Percentiles rank a stretch among this genome's conserved stretches.
Evolutionary conservation across 768 basidiomycete genomes (phyloP).

Genomic region (Tulasnella sp.): DNA sequence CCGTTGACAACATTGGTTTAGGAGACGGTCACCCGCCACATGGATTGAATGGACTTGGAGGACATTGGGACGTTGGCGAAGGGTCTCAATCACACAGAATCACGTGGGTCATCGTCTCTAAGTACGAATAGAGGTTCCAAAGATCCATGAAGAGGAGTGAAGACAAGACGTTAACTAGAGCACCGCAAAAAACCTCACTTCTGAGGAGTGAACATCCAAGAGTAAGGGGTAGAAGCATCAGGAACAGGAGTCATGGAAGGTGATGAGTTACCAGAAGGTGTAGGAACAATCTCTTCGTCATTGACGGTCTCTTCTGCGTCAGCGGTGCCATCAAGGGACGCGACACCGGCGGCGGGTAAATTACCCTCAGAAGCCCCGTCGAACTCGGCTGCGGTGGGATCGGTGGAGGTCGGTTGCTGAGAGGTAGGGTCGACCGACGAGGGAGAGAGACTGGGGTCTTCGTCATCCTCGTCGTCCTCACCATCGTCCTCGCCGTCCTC

Average conservation of each 20-base stretch:
- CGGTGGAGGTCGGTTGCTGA: not conserved
- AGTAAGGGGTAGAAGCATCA: slow-evolving; percentile 6
- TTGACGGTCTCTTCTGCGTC: not conserved
- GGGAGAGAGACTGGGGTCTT: not conserved
- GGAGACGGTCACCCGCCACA: no score
- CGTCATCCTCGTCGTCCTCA: not conserved
- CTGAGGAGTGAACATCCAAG: slow-evolving; percentile 7
- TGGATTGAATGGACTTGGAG: no score
- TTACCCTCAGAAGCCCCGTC: not conserved
- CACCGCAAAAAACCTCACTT: not conserved
- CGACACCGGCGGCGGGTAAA: not conserved
- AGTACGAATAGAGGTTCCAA: not conserved
- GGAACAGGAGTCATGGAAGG: slow-evolving; percentile 11
- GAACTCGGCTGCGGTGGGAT: not conserved
- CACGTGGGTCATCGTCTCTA: not conserved
- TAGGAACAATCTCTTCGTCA: not conserved
- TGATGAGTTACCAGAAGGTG: not conserved
- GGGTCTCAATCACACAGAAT: not conserved
- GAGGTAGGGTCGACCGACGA: not conserved
- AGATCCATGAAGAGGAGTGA: not conserved
- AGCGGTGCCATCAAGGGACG: not conserved
- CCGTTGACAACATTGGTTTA: no score
- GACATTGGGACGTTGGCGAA: no score
- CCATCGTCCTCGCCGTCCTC: not conserved
- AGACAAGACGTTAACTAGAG: not conserved